Percentiles rank a stretch among this genome's conserved stretches.
phyloP scores from a whole-genome alignment of 2,329 filamentous ascomycete species.

The Aspergillus quadricinctus region DNA sequence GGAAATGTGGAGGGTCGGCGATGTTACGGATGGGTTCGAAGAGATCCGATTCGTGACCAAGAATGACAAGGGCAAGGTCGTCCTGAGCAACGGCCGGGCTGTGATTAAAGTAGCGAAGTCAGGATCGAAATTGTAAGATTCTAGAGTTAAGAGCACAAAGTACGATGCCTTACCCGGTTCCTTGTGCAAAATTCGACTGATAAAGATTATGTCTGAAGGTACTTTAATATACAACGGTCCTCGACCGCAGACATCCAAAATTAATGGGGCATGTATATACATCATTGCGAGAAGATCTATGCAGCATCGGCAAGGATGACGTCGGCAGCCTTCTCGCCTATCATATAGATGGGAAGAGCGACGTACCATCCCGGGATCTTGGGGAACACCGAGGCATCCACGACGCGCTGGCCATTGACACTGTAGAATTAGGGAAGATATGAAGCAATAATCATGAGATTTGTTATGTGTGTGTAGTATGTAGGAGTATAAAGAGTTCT shows the following conservation, averaged over 20 bases:
- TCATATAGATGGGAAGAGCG: slow-evolving; percentile 52
- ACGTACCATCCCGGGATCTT: slow-evolving; percentile 53
- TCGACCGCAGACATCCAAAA: not conserved
- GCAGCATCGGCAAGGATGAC: slow-evolving; percentile 39
- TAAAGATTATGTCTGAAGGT: not conserved
- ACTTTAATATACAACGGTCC: not conserved
- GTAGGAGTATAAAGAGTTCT: too few relatives aligned
- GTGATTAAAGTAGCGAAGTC: slow-evolving; percentile 60
- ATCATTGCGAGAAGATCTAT: not conserved
- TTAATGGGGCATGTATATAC: not conserved
- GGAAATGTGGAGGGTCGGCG: slow-evolving; percentile 75
- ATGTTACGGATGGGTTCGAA: slow-evolving; percentile 60
- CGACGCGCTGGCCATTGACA: slow-evolving; percentile 54
- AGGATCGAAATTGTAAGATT: not conserved
- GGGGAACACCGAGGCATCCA: slow-evolving; percentile 58
- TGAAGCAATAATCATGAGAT: too few relatives aligned
- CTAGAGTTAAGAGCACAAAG: not conserved
- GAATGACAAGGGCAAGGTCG: slow-evolving; percentile 76
- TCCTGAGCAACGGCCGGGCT: slow-evolving; percentile 80
- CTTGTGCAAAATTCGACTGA: not conserved
- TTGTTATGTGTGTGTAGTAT: too few relatives aligned
- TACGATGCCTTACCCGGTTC: not conserved
- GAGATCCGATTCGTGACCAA: slow-evolving; percentile 76
- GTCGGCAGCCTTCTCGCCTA: slow-evolving; percentile 59
- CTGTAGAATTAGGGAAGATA: too few relatives aligned